These are phyloP conservation scores for Gloeopeniophorella convolvens DNA, from an alignment of 768 basidiomycete genomes.

Conservation along the genomic window DNA sequence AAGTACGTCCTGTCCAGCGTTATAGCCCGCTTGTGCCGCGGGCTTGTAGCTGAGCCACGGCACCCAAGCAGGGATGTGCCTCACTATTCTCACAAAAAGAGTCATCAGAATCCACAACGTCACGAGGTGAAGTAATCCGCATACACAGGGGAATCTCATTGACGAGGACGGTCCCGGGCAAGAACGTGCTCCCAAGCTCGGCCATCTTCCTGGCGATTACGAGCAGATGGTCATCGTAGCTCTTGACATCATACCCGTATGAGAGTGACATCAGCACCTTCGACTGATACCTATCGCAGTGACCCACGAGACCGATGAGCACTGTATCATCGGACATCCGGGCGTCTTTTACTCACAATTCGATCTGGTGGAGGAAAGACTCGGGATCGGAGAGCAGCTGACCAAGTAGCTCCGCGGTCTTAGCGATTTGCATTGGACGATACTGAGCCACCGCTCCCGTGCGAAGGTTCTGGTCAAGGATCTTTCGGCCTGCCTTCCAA, in stretches of 20 bases:
- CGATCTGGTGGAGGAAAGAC: neutral
- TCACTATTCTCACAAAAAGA: neutral
- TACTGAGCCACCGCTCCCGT: conserved; percentile 2
- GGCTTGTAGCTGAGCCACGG: conserved; percentile 7
- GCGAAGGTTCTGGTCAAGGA: conserved; percentile 4
- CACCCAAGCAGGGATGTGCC: conserved; percentile 7
- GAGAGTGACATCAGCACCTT: conserved; percentile 5
- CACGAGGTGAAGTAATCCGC: neutral
- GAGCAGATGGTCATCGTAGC: conserved; percentile 3
- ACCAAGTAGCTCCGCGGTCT: conserved; percentile 1
- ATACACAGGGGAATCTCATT: conserved; percentile 6
- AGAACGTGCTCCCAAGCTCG: conserved; percentile 3
- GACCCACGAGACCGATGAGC: too few species aligned
- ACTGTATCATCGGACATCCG: too few species aligned
- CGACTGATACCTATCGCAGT: conserved; percentile 10
- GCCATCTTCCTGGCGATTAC: conserved; percentile 3
- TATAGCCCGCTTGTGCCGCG: neutral
- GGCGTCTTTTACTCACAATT: neutral
- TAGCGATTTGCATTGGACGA: conserved; percentile 10
- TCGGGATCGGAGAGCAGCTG: neutral
- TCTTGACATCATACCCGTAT: conserved; percentile 7
- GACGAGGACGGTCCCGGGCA: conserved; percentile 7
- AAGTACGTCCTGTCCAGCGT: conserved; percentile 9
- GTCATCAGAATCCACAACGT: too few species aligned
- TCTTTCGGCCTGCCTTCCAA: conserved; percentile 6